Base-by-base conservation (phyloP, 495 filamentous ascomycete genomes). In the Hypoxylon fuscum region DNA sequence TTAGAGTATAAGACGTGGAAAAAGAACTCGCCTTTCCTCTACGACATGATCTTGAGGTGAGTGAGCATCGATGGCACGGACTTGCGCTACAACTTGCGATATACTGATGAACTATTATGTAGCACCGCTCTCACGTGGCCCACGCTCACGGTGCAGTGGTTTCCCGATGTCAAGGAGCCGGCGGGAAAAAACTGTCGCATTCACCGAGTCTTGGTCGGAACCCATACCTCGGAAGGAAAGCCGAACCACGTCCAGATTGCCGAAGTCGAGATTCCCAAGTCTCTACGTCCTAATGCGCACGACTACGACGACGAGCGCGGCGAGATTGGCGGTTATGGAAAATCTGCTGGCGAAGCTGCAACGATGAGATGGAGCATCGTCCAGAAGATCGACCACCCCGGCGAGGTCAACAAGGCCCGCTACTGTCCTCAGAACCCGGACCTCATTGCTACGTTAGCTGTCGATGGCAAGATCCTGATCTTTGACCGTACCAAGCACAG, bases 1-100 rank as follows among this genome's bases (percentile, higher is more conserved):
- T 21, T 71, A 94, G 96, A 98, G 77, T 99, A 99, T 84, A 99
- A 99, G 74, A 96, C 92, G 62, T 99, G 96, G 96, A 99, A 99
- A 83, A 99, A 99, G 84, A 98, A 98, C 76, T 89, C 92, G 62
- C 93, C 94, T 2, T 97, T 97, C 74, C 89, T 99, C 64, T 99
- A 99, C 75, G 96, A 97, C 69, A 88, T 97, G 82, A 93, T 98
- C 55, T 77, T 96, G 25, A 93, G 84, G 86, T 87, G 62, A 32
- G 66, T 29, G 31, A 18, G 8, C 12, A 37, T 50, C 38, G 27
- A 11, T 20, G 17, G 12, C 8, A 29, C 25, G 10, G 17, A 11
- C 15, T 31, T 22, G 23, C 37, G 25, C 27, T 34, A 21, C 8
- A 21, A 11, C 15, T 31, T 22, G 23, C 37, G 25, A 29, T 34